These are phyloP conservation scores for Monosporascus cannonballus DNA, from an alignment of 2,329 filamentous ascomycete genomes.

Conservation along the genomic window DNA sequence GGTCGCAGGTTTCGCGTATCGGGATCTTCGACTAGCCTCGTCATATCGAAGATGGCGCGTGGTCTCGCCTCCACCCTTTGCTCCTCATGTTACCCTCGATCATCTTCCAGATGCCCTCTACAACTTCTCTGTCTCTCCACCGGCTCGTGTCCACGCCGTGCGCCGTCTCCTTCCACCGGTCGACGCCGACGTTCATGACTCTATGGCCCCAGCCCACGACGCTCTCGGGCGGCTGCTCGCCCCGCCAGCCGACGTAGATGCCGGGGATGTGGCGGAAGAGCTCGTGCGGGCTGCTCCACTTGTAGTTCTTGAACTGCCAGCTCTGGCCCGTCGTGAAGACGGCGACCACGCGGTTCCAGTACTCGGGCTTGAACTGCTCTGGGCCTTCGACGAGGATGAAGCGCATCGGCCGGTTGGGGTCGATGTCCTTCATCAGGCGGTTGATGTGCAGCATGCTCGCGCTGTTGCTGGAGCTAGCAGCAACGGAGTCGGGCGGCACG, in stretches of 20 bases:
- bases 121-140: slow-evolving; percentile 88
- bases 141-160: slow-evolving; percentile 43
- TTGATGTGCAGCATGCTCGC: slow-evolving; percentile 81
- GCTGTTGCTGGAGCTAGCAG: slow-evolving; percentile 54
- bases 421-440: slow-evolving; percentile 66
- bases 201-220: slow-evolving; percentile 82
- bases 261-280: slow-evolving; percentile 85
- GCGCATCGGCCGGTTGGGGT: slow-evolving; percentile 67
- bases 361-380: slow-evolving; percentile 94
- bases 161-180: slow-evolving; percentile 65
- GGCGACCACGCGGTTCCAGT: slow-evolving; percentile 91
- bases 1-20: no score
- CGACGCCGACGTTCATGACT: slow-evolving; percentile 73
- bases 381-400: slow-evolving; percentile 95
- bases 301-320: slow-evolving; percentile 99
- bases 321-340: slow-evolving; percentile 97
- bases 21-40: no score
- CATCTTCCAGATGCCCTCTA: slow-evolving; percentile 85
- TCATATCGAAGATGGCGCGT: slow-evolving; percentile 50
- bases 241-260: slow-evolving; percentile 86
- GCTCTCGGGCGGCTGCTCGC: slow-evolving; percentile 70
- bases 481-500: slow-evolving; percentile 61
- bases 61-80: slow-evolving; percentile 75
- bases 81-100: slow-evolving; percentile 84
- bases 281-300: slow-evolving; percentile 84